phyloP scores from a whole-genome alignment of 495 filamentous ascomycete species.

The Daldinia decipiens region DNA sequence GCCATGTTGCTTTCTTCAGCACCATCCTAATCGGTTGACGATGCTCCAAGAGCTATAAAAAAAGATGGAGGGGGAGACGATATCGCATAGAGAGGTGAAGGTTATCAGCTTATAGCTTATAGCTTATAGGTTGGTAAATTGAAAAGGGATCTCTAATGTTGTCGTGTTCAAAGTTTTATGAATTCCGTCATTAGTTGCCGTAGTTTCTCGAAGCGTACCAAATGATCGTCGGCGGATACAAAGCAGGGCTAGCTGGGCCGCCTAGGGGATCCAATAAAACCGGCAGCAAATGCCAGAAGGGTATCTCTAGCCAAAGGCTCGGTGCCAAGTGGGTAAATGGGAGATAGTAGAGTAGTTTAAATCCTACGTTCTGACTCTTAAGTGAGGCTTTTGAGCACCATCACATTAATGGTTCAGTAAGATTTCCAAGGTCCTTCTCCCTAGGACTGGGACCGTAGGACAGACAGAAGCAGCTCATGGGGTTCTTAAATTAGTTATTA shows the following conservation, averaged over 20 bases:
- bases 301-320: conserved; percentile 22
- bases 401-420: conserved; percentile 20
- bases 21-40: conserved; percentile 34
- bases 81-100: conserved; percentile 19
- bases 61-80: neutral
- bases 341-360: conserved; percentile 12
- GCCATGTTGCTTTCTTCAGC: conserved; percentile 31
- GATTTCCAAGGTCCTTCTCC: neutral
- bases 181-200: conserved; percentile 33
- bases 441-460: neutral
- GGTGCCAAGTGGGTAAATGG: conserved; percentile 32
- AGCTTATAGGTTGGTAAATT: conserved; percentile 32
- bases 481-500: conserved; percentile 33
- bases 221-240: conserved; percentile 33
- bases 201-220: conserved; percentile 32
- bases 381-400: conserved; percentile 13
- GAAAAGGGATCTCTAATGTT: conserved; percentile 3
- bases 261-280: conserved; percentile 37
- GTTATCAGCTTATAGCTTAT: neutral
- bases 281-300: neutral
- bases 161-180: conserved; percentile 22
- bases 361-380: conserved; percentile 21
- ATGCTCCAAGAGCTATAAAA: conserved; percentile 28
- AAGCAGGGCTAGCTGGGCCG: conserved; percentile 34
- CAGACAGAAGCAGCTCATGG: conserved; percentile 13